Evolutionary conservation across 1,284 basidiomycete species (phyloP).

Genomic region (Exsudoporus floridanus): DNA sequence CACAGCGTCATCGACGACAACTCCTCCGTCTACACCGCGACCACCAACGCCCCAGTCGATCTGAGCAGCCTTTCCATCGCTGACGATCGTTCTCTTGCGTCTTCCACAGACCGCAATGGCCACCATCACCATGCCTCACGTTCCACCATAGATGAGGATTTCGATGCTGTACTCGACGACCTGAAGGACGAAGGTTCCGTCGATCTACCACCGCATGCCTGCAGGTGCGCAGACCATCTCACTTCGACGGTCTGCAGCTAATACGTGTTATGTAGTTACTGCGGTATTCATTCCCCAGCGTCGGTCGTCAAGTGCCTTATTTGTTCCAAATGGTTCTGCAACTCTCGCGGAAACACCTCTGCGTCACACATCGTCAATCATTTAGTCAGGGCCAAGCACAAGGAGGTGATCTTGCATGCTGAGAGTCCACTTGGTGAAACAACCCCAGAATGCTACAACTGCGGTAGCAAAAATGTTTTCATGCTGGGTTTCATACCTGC

Average conservation of each 20-base stretch:
- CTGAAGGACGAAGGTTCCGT: conserved; percentile 82
- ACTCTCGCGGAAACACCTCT: conserved; percentile 97
- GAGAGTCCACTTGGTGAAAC: conserved; percentile 97
- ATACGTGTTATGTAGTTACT: conserved; percentile 66
- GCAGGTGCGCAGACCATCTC: conserved; percentile 65
- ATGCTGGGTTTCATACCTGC: conserved; percentile 99
- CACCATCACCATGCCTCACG: conserved; percentile 37
- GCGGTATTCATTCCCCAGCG: conserved; percentile 96
- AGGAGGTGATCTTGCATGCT: conserved; percentile 95
- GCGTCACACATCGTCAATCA: conserved; percentile 99
- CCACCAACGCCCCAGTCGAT: conserved; percentile 63
- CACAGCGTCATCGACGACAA: conserved; percentile 79
- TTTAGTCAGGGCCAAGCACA: conserved; percentile 97
- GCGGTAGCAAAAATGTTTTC: conserved; percentile 99
- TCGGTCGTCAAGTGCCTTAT: conserved; percentile 96
- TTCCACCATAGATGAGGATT: conserved; percentile 71
- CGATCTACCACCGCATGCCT: conserved; percentile 87
- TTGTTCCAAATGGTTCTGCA: conserved; percentile 99
- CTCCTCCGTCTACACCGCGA: conserved; percentile 80
- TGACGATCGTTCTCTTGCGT: conserved; percentile 48
- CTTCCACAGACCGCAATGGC: conserved; percentile 41
- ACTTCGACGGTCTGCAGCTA: neutral
- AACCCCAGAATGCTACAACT: conserved; percentile 97
- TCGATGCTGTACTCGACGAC: conserved; percentile 85
- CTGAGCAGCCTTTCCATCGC: conserved; percentile 65